Conservation (phyloP, 176 grass and related monocot species). For the Microstegium vimineum region DNA sequence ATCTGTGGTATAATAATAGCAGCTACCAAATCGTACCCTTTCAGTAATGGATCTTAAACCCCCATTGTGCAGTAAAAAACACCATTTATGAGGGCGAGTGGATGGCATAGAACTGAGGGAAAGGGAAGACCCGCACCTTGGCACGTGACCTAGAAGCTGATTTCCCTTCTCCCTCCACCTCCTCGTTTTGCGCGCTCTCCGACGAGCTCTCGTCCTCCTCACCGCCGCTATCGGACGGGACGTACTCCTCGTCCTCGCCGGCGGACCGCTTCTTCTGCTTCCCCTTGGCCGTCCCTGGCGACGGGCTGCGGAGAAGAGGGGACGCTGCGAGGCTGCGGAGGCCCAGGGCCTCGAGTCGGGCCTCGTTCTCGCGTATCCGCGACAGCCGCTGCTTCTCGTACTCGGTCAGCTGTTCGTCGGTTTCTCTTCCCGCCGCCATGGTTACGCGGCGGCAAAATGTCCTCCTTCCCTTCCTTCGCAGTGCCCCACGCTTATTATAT, state of each 20-base stretch:
- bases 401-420: slow-evolving; percentile 38
- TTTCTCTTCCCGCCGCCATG: slow-evolving; percentile 36
- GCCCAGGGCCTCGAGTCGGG: slow-evolving; percentile 59
- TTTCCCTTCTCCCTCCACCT: slow-evolving; percentile 11
- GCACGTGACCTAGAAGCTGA: slow-evolving; percentile 34
- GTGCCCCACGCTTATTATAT: background rate
- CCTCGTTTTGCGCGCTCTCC: slow-evolving; percentile 7
- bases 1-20: background rate
- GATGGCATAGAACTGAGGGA: background rate
- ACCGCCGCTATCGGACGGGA: slow-evolving; percentile 37
- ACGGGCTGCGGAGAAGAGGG: slow-evolving; percentile 28
- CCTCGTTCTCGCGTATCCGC: slow-evolving; percentile 76
- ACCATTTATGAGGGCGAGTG: background rate
- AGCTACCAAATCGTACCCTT: background rate
- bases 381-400: slow-evolving; percentile 70
- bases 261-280: slow-evolving; percentile 38
- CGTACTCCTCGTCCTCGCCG: slow-evolving; percentile 75
- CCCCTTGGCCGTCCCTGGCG: background rate
- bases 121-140: slow-evolving; percentile 32
- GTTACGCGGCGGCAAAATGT: background rate
- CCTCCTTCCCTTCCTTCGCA: background rate
- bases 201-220: slow-evolving; percentile 13
- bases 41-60: background rate
- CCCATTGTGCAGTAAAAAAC: background rate
- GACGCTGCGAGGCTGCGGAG: slow-evolving; percentile 53